Percentiles rank a stretch among this genome's conserved stretches.
These are phyloP conservation scores for Rubia yunnanensis DNA, from an alignment of 257 asterid species.

Conservation along the genomic window DNA sequence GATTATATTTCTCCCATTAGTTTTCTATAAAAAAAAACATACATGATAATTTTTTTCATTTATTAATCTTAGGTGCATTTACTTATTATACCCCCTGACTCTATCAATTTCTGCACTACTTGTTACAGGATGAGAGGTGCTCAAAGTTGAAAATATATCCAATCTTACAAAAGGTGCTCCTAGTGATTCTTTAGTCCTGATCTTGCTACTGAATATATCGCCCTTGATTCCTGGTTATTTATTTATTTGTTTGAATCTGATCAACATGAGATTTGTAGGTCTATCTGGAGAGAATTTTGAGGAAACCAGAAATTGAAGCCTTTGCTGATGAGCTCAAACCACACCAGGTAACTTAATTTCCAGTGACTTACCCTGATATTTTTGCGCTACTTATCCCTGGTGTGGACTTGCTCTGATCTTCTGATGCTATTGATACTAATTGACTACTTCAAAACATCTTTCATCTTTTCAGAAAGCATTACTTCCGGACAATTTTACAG, in stretches of 20 bases:
- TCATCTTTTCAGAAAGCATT: slow-evolving; percentile 65
- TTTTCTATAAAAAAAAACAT: not conserved
- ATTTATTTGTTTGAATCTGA: not conserved
- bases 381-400: slow-evolving; percentile 3
- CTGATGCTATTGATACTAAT: not conserved
- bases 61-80: not conserved
- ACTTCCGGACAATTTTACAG: slow-evolving; percentile 88
- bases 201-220: not conserved
- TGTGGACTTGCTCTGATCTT: not conserved
- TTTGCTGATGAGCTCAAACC: slow-evolving; percentile 95
- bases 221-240: not conserved
- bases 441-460: too few relatives aligned
- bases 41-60: slow-evolving; percentile 1
- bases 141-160: slow-evolving; percentile 89
- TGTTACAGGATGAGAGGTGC: slow-evolving; percentile 91
- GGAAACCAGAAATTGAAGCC: slow-evolving; percentile 96
- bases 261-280: slow-evolving; percentile 46
- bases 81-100: not conserved
- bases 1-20: not conserved
- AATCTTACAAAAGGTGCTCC: slow-evolving; percentile 95
- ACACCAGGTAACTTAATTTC: slow-evolving; percentile 61
- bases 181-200: slow-evolving; percentile 26
- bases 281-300: slow-evolving; percentile 90
- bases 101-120: slow-evolving; percentile 9
- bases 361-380: not conserved